A percentile compares a stretch with the other conserved stretches of the same genome.
These are phyloP conservation scores for Colletotrichum sansevieriae DNA, from an alignment of 2,329 filamentous ascomycete species.

Conservation along the genomic window DNA sequence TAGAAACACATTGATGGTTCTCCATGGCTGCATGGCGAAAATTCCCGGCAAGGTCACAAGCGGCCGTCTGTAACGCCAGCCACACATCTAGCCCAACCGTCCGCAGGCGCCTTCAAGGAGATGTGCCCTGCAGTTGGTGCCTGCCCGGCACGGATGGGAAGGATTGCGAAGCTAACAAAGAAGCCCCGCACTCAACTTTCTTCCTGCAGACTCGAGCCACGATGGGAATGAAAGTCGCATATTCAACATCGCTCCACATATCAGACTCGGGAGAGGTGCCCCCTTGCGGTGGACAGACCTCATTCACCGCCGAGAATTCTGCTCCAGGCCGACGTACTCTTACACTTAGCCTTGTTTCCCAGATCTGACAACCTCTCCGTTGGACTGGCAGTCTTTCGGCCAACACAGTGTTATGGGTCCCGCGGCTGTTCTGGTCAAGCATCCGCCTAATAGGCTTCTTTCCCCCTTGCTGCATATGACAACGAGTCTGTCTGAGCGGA, in stretches of 20 bases:
- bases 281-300: not conserved
- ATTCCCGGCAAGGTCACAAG: conserved; percentile 23
- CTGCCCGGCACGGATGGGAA: not conserved
- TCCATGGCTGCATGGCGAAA: conserved; percentile 33
- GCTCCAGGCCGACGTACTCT: not conserved
- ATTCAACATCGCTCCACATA: not conserved
- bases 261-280: not conserved
- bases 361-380: not conserved
- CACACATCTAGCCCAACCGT: not conserved
- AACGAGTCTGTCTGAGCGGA: not conserved
- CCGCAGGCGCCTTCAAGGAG: not conserved
- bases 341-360: conserved; percentile 5
- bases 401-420: not conserved
- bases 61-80: not conserved
- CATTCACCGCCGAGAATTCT: conserved; percentile 9
- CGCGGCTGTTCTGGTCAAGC: not conserved
- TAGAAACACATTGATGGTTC: conserved; percentile 10
- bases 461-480: not conserved
- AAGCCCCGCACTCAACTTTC: not conserved
- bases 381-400: not conserved
- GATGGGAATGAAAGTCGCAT: conserved; percentile 16
- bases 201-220: not conserved
- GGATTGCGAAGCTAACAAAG: conserved; percentile 1
- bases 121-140: not conserved
- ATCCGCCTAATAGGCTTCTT: not conserved